Evolutionary conservation across 345 rosid genomes (phyloP).

Genomic region (Eucalyptus marginata): DNA sequence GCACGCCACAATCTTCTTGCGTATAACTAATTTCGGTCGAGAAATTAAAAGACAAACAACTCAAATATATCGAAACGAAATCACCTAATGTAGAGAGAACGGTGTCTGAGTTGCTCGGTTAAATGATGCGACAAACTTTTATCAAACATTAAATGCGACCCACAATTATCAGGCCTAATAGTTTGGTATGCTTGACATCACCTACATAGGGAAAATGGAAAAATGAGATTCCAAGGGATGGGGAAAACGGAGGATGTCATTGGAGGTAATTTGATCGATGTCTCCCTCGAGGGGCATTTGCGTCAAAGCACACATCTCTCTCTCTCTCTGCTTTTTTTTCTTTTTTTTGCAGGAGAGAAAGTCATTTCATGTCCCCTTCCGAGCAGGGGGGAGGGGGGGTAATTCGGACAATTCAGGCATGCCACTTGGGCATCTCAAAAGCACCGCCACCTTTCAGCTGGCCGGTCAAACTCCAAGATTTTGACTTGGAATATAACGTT

Average conservation of each 20-base stretch:
- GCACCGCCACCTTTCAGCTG: not conserved
- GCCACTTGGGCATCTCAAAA: not conserved
- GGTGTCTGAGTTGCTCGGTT: fast-evolving
- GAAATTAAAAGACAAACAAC: fast-evolving
- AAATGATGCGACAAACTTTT: not conserved
- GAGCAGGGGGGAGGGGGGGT: not conserved
- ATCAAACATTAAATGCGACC: fast-evolving
- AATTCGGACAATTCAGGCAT: not conserved
- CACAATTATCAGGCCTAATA: not conserved
- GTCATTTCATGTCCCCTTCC: not conserved
- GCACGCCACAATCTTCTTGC: fast-evolving
- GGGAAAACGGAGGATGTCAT: not conserved
- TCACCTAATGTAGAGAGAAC: fast-evolving
- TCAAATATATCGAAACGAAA: fast-evolving
- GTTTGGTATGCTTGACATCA: not conserved
- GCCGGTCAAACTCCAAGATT: not conserved
- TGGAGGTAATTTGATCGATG: not conserved
- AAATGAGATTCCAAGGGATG: not conserved
- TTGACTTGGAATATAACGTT: not conserved
- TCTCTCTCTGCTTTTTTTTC: not conserved
- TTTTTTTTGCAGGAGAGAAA: not conserved
- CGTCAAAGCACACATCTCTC: not conserved
- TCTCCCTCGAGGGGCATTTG: not conserved
- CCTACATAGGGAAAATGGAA: not conserved
- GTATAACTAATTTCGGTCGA: fast-evolving